Conservation (phyloP, 164 flowering plant species). For the Kingdonia uniflora region DNA sequence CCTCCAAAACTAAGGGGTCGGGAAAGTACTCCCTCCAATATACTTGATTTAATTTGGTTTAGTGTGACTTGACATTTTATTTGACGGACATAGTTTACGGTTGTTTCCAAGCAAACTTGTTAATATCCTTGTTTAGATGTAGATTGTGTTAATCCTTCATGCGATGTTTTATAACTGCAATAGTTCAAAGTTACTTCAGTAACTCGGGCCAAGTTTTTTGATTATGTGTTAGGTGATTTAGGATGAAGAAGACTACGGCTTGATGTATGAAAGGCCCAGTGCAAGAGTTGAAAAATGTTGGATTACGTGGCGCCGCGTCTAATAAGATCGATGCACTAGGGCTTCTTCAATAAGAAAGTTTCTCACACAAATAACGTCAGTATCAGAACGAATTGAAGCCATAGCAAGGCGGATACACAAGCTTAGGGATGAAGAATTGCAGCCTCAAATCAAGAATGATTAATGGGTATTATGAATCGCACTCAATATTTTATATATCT, state of each 20-base stretch:
- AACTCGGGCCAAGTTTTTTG: too few species aligned
- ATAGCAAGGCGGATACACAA: slow-evolving; percentile 72
- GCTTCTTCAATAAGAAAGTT: slow-evolving; percentile 53
- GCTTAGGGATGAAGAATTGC: slow-evolving; percentile 85
- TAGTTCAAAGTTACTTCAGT: too few species aligned
- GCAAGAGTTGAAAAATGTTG: slow-evolving; percentile 62
- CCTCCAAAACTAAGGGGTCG: too few species aligned
- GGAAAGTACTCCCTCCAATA: too few species aligned
- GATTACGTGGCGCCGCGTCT: slow-evolving; percentile 80
- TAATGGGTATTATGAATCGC: slow-evolving; percentile 58
- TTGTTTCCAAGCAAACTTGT: too few species aligned
- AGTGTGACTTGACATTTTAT: too few species aligned
- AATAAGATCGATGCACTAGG: slow-evolving; percentile 70
- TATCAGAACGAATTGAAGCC: slow-evolving; percentile 51
- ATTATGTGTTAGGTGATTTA: too few species aligned
- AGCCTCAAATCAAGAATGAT: slow-evolving; percentile 73
- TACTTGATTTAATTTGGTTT: too few species aligned
- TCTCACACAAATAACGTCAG: slow-evolving; percentile 56
- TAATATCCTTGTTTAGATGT: too few species aligned
- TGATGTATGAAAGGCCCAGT: slow-evolving; percentile 73
- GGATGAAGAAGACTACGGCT: slow-evolving; percentile 86
- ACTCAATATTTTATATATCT: not conserved
- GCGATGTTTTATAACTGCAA: too few species aligned
- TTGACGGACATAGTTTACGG: too few species aligned
- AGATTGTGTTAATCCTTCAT: too few species aligned